phyloP scores from a whole-genome alignment of 768 basidiomycete species.

The Mycena metata region DNA sequence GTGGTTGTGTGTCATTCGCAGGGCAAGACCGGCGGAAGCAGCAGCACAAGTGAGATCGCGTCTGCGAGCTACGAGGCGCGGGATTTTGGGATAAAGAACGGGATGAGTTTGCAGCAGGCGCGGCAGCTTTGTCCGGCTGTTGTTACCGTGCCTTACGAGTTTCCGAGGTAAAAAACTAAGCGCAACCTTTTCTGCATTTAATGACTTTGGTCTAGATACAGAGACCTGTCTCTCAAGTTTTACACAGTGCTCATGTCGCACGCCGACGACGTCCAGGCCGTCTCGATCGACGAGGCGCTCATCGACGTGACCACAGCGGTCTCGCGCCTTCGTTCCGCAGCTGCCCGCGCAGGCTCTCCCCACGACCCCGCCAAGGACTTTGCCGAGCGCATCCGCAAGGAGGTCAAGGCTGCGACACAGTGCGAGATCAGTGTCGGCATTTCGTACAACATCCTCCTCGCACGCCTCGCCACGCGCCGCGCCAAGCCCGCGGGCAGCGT shows the following conservation, averaged over 20 bases:
- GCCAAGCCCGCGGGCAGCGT: constrained; percentile 94
- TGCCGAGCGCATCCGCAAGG: constrained; percentile 84
- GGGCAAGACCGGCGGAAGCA: constrained; percentile 74
- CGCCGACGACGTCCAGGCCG: constrained; percentile 93
- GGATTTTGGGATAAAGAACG: constrained; percentile 88
- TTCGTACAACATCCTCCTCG: constrained; percentile 91
- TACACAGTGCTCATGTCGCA: constrained; percentile 93
- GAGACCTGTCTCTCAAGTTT: constrained; percentile 85
- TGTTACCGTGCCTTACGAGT: constrained; percentile 92
- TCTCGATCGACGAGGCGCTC: constrained; percentile 96
- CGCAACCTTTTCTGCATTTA: not conserved
- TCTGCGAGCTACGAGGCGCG: constrained; percentile 96
- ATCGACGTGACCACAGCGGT: constrained; percentile 85
- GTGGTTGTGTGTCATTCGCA: constrained; percentile 97
- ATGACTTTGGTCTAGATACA: constrained; percentile 71
- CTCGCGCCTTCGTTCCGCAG: constrained; percentile 52
- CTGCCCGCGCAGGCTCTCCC: constrained; percentile 42
- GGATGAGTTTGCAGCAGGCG: constrained; percentile 93
- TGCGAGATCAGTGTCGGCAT: constrained; percentile 96
- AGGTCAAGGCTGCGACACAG: constrained; percentile 82
- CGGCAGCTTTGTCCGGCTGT: constrained; percentile 80
- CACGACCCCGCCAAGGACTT: constrained; percentile 80
- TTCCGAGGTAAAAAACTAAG: constrained; percentile 69
- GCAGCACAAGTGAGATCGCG: constrained; percentile 95
- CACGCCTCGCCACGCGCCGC: constrained; percentile 88